Base-by-base conservation (phyloP, 2,329 filamentous ascomycete species). In the Madurella mycetomatis region DNA sequence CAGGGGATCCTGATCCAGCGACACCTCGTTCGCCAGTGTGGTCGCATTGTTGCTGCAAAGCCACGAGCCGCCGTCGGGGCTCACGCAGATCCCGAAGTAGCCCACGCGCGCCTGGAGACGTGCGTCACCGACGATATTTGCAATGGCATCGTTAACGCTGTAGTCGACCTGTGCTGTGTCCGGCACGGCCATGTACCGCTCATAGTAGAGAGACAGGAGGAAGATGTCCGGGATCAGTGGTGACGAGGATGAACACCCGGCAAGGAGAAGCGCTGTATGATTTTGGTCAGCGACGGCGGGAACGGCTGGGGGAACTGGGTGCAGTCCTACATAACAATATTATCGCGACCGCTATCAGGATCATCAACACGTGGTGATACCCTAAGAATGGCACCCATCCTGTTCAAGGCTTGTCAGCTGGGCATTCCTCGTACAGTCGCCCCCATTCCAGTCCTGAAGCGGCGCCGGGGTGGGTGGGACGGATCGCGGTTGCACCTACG, bases 21-120 rank as follows among this genome's bases (percentile, higher is more conserved):
- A 86, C 42, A 97, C 83, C 73, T 96, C 87, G 70, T 94, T 88
- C 39, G 94, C 92, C 46, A 99, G 80, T 2, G 91, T 86, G 2
- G 92, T 96, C 17, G 94, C 94, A 72, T 99, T 99, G 79, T 96
- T 95, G 71, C 89, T 94, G 81, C 94, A 99, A 55, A 97, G 82
- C 82, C 90, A 99, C 18, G 86, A 85, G 61, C 92, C 92, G 56
- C 88, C 88, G 69, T 96, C 90, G 1, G 90, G 86, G 73, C 91
- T 94, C 70, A 97, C 85, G 74, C 94, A 99, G 71, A 99, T 95
- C 64, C 94, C 94, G 67, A 99, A 99, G 77, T 95, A 99, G 62
- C 94, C 94, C 31, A 99, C 94, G 54, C 94, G 86, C 25, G 94
- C 91, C 71, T 95, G 90, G 47, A 99, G 78, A 56, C 84, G 82